Conservation (phyloP, 108 stramenopile genomes). For the Cylindrotheca fusiformis region DNA sequence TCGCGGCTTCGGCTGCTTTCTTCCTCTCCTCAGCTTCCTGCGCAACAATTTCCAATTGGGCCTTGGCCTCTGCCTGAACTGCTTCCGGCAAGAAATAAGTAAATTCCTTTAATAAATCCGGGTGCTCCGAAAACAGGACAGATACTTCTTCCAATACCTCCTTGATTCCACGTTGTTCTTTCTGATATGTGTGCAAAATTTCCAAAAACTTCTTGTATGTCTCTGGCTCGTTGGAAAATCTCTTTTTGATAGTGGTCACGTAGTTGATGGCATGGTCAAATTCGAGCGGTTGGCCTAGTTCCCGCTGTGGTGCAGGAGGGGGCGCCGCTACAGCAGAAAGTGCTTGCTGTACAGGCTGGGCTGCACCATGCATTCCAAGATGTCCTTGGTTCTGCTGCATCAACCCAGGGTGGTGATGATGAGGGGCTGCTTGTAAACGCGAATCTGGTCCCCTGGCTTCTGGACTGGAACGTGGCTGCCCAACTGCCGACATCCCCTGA, state of each 20-base stretch:
- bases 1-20: conserved; percentile 11
- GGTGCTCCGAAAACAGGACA: conserved; percentile 95
- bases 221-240: conserved; percentile 93
- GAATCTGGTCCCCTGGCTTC: background rate
- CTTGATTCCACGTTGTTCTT: conserved; percentile 97
- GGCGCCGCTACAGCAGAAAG: background rate
- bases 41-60: conserved; percentile 81
- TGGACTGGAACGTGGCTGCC: background rate
- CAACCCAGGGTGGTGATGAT: conserved; percentile 4
- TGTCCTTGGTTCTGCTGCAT: conserved; percentile 27
- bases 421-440: background rate
- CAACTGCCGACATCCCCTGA: background rate
- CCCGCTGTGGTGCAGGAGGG: conserved; percentile 12
- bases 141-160: conserved; percentile 97
- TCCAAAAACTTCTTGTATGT: conserved; percentile 97
- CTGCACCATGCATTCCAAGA: conserved; percentile 2
- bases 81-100: conserved; percentile 99
- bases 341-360: background rate
- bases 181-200: conserved; percentile 98
- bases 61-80: conserved; percentile 96
- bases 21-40: conserved; percentile 84
- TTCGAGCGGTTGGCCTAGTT: conserved; percentile 65
- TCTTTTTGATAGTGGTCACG: conserved; percentile 95
- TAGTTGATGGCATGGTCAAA: conserved; percentile 99
- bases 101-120: conserved; percentile 97